Evolutionary conservation across 805 yeast genomes (phyloP), one percentile per base, ranked within the genome.

Genomic region (Candida oleophila): DNA sequence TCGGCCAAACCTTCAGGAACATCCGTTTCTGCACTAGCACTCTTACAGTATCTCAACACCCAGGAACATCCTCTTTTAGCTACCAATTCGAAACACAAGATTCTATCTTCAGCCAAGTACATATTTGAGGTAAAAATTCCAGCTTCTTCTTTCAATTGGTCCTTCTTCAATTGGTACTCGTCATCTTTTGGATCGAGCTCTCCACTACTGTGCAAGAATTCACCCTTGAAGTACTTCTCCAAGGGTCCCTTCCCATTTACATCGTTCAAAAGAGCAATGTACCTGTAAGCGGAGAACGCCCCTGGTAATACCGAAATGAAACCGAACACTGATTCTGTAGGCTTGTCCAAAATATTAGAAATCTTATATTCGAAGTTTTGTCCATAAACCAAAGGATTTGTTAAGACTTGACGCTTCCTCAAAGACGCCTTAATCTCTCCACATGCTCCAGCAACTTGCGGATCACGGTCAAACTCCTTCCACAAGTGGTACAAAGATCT

Each of bases 101-200:
- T 82, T 55, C 87, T 78, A 57, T 82, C 87, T 62, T 82, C 87
- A 46, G 87, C 87, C 53, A 82, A 66, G 56, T 82, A 82, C 87
- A 82, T 82, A 59, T 82, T 82, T 47, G 82, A 81, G 20, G 83
- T 78, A 68, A 82, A 82, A 52, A 82, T 81, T 2, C 77, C 77
- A 0, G 77, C 76, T 51, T 72, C 76, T 45, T 71, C 74, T 46
- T 68, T 62, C 54, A 68, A 47, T 54, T 66, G 59, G 11, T 55
- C 57, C 15, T 62, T 58, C 51, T 73, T 73, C 49, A 72, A 56
- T 40, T 64, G 66, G 47, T 64, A 68, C 48, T 73, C 77, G 54
- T 78, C 82, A 44, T 76, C 79, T 66, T 80, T 76, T 2, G 82
- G 85, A 51, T 81, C 82, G 36, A 81, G 64, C 9, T 82, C 83